Evolutionary conservation across 306 rosid genomes (phyloP), one percentile per base, ranked within the genome.

Genomic region (Morella rubra): DNA sequence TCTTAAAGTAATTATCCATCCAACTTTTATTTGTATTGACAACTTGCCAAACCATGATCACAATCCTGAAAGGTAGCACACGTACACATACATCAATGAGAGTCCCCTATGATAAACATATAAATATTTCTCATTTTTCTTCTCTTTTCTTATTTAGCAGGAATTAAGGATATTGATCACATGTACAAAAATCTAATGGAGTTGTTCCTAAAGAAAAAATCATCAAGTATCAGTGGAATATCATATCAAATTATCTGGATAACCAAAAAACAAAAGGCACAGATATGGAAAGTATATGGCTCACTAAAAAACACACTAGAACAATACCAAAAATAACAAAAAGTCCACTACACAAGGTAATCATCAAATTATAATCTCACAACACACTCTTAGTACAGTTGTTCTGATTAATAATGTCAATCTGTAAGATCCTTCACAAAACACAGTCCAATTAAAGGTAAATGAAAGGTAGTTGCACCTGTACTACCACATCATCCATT

Each of bases 401-500:
- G 22, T 56, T 70, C 20, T 52, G 18, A 64, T 45, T 66, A 71
- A 61, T 15, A 75, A 71, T 49, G 10, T 76, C 12, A 76, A 76
- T 47, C 46, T 50, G 46, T 9, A 4, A 54, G 49, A 79, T 52
- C 19, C 18, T 40, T 74, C 9, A 8, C 15, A 7, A 4, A 69
- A 44, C 10, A 58, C 11, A 47, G 40, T 40, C 68, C 20, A 76
- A 51, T 52, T 66, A n/a, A 65, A 27, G 73, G 72, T 45, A 80
- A 55, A 77, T 78, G 77, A 78, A 41, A 61, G 45, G 44, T 72
- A 66, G 74, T 27, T 69, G 37, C 73, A 89, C 93, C 93, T 85
- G 85, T 60, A 89, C 73, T 59, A 89, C 85, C 64, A 73, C 76
- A 56, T 80, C 83, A 75, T 80, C 44, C 69, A 75, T 85, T 70